Percentiles rank a stretch among this genome's conserved stretches.
Evolutionary conservation across 2,329 filamentous ascomycete species (phyloP).

Genomic region (Sporothrix luriei): DNA sequence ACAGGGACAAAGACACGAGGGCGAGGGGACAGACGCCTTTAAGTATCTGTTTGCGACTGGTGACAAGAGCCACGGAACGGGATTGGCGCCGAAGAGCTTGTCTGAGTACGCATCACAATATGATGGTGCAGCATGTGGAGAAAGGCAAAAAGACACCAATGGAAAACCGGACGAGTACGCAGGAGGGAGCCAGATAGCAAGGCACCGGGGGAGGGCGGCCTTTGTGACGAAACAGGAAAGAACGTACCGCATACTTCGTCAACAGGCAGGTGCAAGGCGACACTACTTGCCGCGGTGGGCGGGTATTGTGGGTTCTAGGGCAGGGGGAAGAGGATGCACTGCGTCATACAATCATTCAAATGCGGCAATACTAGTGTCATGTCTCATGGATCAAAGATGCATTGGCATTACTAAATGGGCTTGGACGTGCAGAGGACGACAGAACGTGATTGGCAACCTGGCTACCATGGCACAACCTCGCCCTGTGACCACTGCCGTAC

Average conservation of each 20-base stretch:
- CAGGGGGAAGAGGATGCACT: conserved; percentile 13
- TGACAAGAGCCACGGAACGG: neutral
- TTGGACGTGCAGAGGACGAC: neutral
- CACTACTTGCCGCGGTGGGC: neutral
- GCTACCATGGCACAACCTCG: neutral
- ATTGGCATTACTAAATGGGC: conserved; percentile 24
- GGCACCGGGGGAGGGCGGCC: neutral
- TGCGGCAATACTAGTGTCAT: conserved; percentile 10
- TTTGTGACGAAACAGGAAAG: conserved; percentile 14
- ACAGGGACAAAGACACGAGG: conserved; percentile 1
- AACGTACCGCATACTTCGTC: neutral
- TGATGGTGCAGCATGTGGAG: neutral
- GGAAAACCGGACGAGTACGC: neutral
- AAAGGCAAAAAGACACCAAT: neutral
- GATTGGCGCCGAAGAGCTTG: conserved; percentile 5
- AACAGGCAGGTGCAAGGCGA: neutral
- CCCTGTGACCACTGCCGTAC: conserved; percentile 8
- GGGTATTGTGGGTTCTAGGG: neutral
- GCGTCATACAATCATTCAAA: conserved; percentile 20
- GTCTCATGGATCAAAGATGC: neutral
- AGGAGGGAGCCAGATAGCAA: conserved; percentile 15
- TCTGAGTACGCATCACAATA: conserved; percentile 17
- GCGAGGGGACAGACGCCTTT: conserved; percentile 5
- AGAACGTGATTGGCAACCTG: neutral
- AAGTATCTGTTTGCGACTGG: conserved; percentile 19